Evolutionary conservation across 1,139 yeast genomes (phyloP).

Genomic region (Yamadazyma aaseri): DNA sequence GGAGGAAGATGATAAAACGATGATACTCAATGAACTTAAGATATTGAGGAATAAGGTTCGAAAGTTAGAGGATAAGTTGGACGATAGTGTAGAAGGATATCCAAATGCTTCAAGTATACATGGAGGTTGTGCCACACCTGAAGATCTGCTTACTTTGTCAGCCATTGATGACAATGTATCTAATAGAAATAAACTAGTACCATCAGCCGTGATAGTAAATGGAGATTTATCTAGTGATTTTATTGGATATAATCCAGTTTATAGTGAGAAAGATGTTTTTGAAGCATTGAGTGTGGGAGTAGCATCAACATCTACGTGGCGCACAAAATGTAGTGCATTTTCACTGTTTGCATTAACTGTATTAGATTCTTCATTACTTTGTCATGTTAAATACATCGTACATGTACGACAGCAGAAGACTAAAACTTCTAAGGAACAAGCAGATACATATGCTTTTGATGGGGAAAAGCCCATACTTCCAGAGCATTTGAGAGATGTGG

Average conservation of each 20-base stretch:
- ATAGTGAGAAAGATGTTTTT: background rate
- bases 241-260: slow-evolving; percentile 1
- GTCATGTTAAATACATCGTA: too few relatives aligned
- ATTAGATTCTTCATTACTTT: too few relatives aligned
- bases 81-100: background rate
- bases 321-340: too few relatives aligned
- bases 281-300: slow-evolving; percentile 1
- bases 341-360: too few relatives aligned
- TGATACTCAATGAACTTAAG: slow-evolving; percentile 2
- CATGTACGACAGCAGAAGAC: too few relatives aligned
- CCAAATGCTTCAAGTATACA: background rate
- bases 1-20: background rate
- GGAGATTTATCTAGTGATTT: background rate
- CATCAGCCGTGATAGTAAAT: background rate
- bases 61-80: slow-evolving; percentile 1
- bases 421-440: too few relatives aligned
- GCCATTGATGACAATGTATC: background rate
- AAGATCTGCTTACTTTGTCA: too few relatives aligned
- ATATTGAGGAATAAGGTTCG: slow-evolving; percentile 2
- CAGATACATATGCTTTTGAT: too few relatives aligned
- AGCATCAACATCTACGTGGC: too few relatives aligned
- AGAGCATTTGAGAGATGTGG: slow-evolving; percentile 2
- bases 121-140: too few relatives aligned
- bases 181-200: background rate
- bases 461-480: slow-evolving; percentile 1